phyloP scores from a whole-genome alignment of 768 basidiomycete species.

The Pholiota molesta region DNA sequence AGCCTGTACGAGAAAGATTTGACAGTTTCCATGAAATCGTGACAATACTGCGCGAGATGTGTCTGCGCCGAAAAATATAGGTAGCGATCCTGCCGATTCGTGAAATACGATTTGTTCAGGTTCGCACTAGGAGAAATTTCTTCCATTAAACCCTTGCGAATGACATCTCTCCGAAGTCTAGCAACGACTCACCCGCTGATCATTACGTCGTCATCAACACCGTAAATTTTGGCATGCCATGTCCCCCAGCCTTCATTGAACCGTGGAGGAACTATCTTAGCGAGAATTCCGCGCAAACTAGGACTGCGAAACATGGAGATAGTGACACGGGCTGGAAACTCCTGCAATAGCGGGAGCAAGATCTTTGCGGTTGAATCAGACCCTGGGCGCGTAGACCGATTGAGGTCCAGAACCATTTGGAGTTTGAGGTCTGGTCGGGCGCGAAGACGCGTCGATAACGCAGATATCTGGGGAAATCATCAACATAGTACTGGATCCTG shows the following conservation, averaged over 20 bases:
- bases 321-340: conserved; percentile 73
- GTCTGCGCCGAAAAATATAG: conserved; percentile 68
- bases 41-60: conserved; percentile 79
- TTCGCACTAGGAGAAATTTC: conserved; percentile 77
- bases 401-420: conserved; percentile 77
- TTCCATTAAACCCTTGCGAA: neutral
- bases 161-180: conserved; percentile 1
- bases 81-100: conserved; percentile 94
- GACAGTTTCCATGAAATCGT: conserved; percentile 70
- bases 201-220: conserved; percentile 89
- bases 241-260: conserved; percentile 99
- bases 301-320: conserved; percentile 89
- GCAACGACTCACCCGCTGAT: conserved; percentile 81
- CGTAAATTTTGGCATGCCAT: conserved; percentile 98
- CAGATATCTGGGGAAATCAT: conserved; percentile 58
- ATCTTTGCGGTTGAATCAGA: conserved; percentile 65
- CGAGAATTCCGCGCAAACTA: conserved; percentile 72
- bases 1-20: conserved; percentile 74
- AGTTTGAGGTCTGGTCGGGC: conserved; percentile 65
- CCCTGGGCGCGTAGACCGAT: conserved; percentile 78
- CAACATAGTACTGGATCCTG: neutral
- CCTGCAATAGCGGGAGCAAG: conserved; percentile 72
- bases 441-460: conserved; percentile 62
- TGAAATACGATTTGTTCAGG: conserved; percentile 90
- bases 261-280: conserved; percentile 81